phyloP scores from a whole-genome alignment of 176 grass and related monocot genomes.

The Eleusine coracana region DNA sequence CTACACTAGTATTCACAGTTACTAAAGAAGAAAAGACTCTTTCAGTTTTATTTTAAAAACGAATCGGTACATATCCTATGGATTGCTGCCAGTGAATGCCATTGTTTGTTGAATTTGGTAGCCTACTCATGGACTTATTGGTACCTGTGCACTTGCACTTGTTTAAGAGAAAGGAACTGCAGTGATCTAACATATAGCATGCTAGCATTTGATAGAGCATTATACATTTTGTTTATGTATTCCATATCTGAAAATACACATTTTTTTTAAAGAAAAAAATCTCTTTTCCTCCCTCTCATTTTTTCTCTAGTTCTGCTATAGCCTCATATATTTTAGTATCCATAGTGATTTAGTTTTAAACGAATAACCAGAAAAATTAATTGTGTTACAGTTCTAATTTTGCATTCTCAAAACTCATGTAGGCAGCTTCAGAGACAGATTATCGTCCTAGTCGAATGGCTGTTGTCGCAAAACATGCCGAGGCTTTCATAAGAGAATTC shows the following conservation, averaged over 20 bases:
- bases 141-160: background rate
- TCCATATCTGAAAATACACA: conserved; percentile 1
- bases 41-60: no score
- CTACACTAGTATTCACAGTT: conserved; percentile 6
- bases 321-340: conserved; percentile 16
- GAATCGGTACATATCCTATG: background rate
- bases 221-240: background rate
- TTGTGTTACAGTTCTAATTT: background rate
- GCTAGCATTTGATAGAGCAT: background rate
- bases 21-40: background rate
- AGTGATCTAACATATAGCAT: conserved; percentile 12
- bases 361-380: background rate
- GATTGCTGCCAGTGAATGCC: background rate
- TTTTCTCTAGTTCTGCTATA: background rate
- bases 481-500: conserved; percentile 92
- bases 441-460: conserved; percentile 95
- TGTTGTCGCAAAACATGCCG: conserved; percentile 72
- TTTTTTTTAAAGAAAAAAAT: background rate
- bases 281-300: background rate
- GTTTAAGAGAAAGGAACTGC: conserved; percentile 17
- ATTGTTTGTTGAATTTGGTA: conserved; percentile 8
- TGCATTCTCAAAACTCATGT: conserved; percentile 22
- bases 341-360: background rate
- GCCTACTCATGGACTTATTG: background rate
- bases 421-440: conserved; percentile 94